phyloP scores from a whole-genome alignment of 495 filamentous ascomycete genomes.

The Pyrenula aspistea region DNA sequence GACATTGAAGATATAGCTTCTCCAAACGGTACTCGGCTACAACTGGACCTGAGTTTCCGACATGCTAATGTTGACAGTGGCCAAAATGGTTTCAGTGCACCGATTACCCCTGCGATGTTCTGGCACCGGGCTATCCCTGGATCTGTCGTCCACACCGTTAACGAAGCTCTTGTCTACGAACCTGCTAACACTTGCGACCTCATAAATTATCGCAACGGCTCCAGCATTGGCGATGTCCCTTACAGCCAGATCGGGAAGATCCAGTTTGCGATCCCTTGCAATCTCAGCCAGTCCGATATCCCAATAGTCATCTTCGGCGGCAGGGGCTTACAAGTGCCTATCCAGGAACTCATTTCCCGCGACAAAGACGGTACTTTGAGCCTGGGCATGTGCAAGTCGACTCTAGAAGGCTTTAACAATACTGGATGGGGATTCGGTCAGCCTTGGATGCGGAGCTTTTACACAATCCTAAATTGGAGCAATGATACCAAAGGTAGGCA shows the following conservation, averaged over 20 bases:
- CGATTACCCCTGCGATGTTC: neutral
- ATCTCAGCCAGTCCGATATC: neutral
- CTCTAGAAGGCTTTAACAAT: too few relatives aligned
- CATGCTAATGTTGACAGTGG: neutral
- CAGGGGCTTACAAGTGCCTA: too few relatives aligned
- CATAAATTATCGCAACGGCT: neutral
- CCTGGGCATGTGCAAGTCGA: too few relatives aligned
- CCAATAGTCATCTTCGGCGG: neutral
- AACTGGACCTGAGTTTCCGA: neutral
- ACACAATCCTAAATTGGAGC: neutral
- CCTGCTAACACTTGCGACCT: neutral
- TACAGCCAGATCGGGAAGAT: neutral
- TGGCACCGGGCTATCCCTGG: neutral
- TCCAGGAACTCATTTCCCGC: too few relatives aligned
- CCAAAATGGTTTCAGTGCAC: neutral
- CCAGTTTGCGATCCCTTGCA: neutral
- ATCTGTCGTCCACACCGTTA: neutral
- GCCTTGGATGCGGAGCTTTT: neutral
- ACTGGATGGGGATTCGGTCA: neutral
- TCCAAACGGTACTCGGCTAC: neutral
- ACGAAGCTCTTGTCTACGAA: neutral
- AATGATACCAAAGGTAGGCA: neutral
- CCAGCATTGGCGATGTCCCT: neutral
- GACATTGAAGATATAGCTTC: neutral
- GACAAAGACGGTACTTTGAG: too few relatives aligned